Evolutionary conservation across 1,284 basidiomycete genomes (phyloP).

Genomic region (Coriolopsis trogii): DNA sequence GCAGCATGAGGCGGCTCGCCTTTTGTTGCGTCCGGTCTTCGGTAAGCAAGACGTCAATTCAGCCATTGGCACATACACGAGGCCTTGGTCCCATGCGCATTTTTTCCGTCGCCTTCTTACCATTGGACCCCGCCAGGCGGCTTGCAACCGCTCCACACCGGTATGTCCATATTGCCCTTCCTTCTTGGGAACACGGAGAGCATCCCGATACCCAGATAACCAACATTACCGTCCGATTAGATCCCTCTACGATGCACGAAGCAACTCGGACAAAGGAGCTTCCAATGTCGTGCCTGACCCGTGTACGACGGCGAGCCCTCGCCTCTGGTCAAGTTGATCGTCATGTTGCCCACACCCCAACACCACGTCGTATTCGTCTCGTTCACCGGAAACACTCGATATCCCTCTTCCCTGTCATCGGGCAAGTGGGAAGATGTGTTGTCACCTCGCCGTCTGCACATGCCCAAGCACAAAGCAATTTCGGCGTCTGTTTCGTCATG

Average conservation of each 20-base stretch:
- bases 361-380: no score
- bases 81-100: not conserved
- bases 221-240: not conserved
- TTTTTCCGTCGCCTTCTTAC: not conserved
- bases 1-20: not conserved
- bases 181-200: not conserved
- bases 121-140: not conserved
- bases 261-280: no score
- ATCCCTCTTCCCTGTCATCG: not conserved
- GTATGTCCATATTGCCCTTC: not conserved
- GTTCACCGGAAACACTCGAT: no score
- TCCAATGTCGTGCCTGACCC: not conserved
- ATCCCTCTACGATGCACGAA: no score
- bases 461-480: conserved; percentile 4
- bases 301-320: no score
- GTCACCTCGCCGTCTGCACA: conserved; percentile 5
- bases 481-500: conserved; percentile 7
- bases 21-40: not conserved
- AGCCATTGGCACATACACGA: not conserved
- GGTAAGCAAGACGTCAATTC: not conserved
- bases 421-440: not conserved
- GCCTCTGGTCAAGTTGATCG: not conserved
- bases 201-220: not conserved
- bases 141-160: not conserved
- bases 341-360: no score